phyloP scores from a whole-genome alignment of 2,329 filamentous ascomycete genomes.

The Aspergillus candidus region DNA sequence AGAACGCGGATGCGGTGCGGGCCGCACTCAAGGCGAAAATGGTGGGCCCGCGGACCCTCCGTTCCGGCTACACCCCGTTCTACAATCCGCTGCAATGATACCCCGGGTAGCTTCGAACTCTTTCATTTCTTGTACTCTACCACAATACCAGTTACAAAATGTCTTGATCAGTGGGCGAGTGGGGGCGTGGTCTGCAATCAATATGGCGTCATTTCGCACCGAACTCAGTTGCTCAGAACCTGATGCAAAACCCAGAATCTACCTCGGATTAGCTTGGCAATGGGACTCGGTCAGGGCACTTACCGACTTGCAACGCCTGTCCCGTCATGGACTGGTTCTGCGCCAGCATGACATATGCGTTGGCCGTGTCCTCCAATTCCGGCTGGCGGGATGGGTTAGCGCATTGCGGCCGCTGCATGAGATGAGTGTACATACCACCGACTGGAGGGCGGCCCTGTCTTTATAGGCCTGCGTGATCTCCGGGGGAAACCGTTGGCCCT shows the following conservation, averaged over 20 bases:
- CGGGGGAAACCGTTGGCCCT: conserved; percentile 52
- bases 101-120: neutral
- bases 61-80: conserved; percentile 26
- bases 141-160: conserved; percentile 11
- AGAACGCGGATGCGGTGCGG: conserved; percentile 28
- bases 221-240: too few species aligned
- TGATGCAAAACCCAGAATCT: conserved; percentile 31
- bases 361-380: conserved; percentile 38
- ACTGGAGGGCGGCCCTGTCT: conserved; percentile 55
- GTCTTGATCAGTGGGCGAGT: neutral
- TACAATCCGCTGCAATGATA: conserved; percentile 28
- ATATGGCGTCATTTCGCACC: too few species aligned
- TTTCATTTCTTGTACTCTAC: neutral
- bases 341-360: conserved; percentile 35
- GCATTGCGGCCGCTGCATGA: neutral
- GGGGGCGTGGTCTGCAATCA: too few species aligned
- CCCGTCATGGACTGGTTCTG: conserved; percentile 45
- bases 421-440: conserved; percentile 38
- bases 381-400: conserved; percentile 23
- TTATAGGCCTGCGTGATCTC: conserved; percentile 52
- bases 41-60: conserved; percentile 26
- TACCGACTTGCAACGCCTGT: conserved; percentile 40
- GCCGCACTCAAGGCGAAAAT: conserved; percentile 38
- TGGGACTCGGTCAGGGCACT: conserved; percentile 7
- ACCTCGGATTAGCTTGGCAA: conserved; percentile 9